Base-by-base conservation (phyloP, 2,329 filamentous ascomycete genomes). In the Apiospora marii region DNA sequence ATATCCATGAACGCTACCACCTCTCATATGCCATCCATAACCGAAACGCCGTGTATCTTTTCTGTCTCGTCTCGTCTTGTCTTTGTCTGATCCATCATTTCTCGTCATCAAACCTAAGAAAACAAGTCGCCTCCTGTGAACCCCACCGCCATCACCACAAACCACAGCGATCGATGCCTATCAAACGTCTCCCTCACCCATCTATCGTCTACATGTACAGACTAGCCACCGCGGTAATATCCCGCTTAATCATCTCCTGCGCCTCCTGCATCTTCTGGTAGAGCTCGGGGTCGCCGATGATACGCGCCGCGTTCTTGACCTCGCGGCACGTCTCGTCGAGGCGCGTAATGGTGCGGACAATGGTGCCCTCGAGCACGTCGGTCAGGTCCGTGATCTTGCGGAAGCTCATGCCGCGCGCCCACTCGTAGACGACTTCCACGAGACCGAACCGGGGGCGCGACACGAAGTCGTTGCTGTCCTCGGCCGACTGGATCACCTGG, bases 401-500 rank as follows among this genome's bases (percentile, higher is more conserved):
- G 87, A 99, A 99, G 70, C 94, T 96, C 94, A 98, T 98, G 37
- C 96, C 96, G 69, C 94, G 88, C 13, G 96, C 96, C 96, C 96
- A 99, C 83, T 99, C 96, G 81, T 98, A 98, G 46, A 99, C 97
- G 0, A 99, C 96, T 83, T 99, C 96, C 81, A 98, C 95, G 72
- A 99, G 89, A 1, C 96, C 96, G 80, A 99, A 99, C 13, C 96
- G 90, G 1, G 95, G 94, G 71, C 92, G 89, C 73, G 91, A 94
- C 48, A 94, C 93, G 79, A 98, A 98, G 82, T 98, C 96, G 78
- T 97, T 98, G 72, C 92, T 93, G 80, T 98, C 96, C 71, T 98
- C 96, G 1, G 92, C 89, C 0, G 93, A 94, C 73, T 97, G 90
- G 72, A 98, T 96, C 43, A 99, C 96, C 84, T 99, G 96, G 79